Percentiles rank a stretch among this genome's conserved stretches.
These are phyloP conservation scores for Whalleya microplaca DNA, from an alignment of 2,329 filamentous ascomycete species.

Conservation along the genomic window DNA sequence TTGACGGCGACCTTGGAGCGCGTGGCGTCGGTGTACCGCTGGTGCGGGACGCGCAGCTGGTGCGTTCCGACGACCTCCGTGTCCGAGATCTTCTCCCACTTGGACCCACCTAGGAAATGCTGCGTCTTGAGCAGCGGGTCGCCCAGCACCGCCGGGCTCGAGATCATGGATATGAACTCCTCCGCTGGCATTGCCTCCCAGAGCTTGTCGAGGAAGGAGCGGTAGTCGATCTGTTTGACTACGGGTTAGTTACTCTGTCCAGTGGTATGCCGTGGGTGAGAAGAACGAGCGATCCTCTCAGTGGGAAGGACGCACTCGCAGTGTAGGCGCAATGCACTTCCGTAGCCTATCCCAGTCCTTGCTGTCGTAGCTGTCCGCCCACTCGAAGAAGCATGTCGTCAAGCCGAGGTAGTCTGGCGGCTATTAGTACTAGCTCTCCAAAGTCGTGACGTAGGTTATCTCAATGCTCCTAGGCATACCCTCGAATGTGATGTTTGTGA, in stretches of 20 bases:
- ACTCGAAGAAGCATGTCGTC: slow-evolving; percentile 49
- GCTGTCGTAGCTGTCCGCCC: slow-evolving; percentile 67
- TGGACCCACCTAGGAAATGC: slow-evolving; percentile 64
- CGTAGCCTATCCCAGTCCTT: slow-evolving; percentile 65
- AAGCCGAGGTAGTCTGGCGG: slow-evolving; percentile 37
- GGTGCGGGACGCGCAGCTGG: slow-evolving; percentile 65
- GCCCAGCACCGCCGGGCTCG: slow-evolving; percentile 59
- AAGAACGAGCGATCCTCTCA: not conserved
- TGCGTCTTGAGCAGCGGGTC: slow-evolving; percentile 66
- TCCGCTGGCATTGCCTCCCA: slow-evolving; percentile 65
- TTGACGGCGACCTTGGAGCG: slow-evolving; percentile 55
- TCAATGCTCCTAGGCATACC: slow-evolving; percentile 13
- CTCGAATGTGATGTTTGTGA: slow-evolving; percentile 34
- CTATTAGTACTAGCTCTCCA: not conserved
- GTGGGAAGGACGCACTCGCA: slow-evolving; percentile 44
- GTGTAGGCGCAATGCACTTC: slow-evolving; percentile 65
- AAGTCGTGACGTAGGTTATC: not conserved
- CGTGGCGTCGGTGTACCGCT: slow-evolving; percentile 59
- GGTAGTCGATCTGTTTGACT: slow-evolving; percentile 68
- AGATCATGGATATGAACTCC: slow-evolving; percentile 65
- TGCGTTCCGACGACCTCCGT: slow-evolving; percentile 63
- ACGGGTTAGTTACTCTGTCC: slow-evolving; percentile 1
- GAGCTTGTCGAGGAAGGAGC: slow-evolving; percentile 60
- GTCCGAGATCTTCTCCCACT: slow-evolving; percentile 61
- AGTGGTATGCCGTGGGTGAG: too few relatives aligned